Percentiles rank a stretch among this genome's conserved stretches.
Evolutionary conservation across 1,139 yeast species (phyloP).

Genomic region (Suhomyces ambrosiae): DNA sequence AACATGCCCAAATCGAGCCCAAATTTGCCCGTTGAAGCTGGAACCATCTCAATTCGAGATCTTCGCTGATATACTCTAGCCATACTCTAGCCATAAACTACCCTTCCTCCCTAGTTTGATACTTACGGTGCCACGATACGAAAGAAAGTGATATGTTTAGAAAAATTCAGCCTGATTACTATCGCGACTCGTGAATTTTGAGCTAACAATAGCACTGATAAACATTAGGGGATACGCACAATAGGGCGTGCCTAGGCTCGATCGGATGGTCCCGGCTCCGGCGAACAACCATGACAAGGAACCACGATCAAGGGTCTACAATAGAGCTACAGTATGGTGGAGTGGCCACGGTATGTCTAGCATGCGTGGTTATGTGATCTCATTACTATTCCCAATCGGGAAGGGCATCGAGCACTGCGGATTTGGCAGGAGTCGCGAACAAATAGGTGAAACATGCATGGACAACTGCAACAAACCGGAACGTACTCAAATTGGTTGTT

Average conservation of each 20-base stretch:
- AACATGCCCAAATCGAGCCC: no score
- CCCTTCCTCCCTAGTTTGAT: background rate
- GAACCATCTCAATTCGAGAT: no score
- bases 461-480: no score
- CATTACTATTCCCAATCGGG: constrained; percentile 8
- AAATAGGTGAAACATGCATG: constrained; percentile 1
- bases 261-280: background rate
- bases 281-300: no score
- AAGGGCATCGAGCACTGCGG: constrained; percentile 1
- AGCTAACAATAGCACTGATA: constrained; percentile 1
- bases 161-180: constrained; percentile 1
- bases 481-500: no score
- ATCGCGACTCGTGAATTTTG: constrained; percentile 3
- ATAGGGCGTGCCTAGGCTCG: background rate
- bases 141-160: constrained; percentile 1
- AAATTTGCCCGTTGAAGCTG: no score
- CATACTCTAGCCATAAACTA: no score
- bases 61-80: no score
- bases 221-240: background rate
- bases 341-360: background rate
- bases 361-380: background rate
- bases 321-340: background rate
- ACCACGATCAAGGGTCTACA: no score
- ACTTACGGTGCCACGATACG: constrained; percentile 4
- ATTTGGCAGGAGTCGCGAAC: background rate